Conservation (phyloP, 371 early-diverging fungal genomes). For the Choanephora cucurbitarum region DNA sequence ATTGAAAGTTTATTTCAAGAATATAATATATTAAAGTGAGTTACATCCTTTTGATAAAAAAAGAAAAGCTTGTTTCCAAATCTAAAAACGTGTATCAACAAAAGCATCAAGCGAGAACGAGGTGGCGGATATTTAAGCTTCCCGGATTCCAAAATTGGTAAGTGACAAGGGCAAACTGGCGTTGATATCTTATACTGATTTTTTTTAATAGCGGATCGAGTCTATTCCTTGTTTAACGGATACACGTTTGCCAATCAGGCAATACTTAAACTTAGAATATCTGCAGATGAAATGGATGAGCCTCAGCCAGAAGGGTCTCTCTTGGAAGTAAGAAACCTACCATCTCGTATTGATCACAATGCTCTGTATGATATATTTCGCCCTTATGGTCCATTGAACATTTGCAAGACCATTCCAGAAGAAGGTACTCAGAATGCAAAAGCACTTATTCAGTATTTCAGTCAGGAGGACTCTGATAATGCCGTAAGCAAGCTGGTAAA, state of each 20-base stretch:
- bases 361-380: slow-evolving; percentile 38
- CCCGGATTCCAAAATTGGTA: slow-evolving; percentile 29
- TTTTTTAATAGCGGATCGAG: slow-evolving; percentile 35
- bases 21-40: slow-evolving; percentile 21
- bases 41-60: neutral
- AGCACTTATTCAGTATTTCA: slow-evolving; percentile 43
- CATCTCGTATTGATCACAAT: slow-evolving; percentile 27
- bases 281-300: slow-evolving; percentile 19
- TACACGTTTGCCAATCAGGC: slow-evolving; percentile 30
- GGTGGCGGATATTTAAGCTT: slow-evolving; percentile 37
- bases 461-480: slow-evolving; percentile 28
- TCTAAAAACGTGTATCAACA: slow-evolving; percentile 12
- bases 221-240: slow-evolving; percentile 39
- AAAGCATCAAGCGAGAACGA: slow-evolving; percentile 33
- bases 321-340: slow-evolving; percentile 34
- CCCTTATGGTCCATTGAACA: slow-evolving; percentile 43
- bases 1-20: slow-evolving; percentile 20
- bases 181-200: neutral
- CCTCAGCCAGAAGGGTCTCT: slow-evolving; percentile 29
- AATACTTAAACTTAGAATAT: slow-evolving; percentile 26
- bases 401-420: slow-evolving; percentile 31
- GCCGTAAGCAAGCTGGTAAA: slow-evolving; percentile 34
- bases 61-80: slow-evolving; percentile 4
- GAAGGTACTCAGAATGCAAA: slow-evolving; percentile 20
- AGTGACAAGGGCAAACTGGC: slow-evolving; percentile 13